Evolutionary conservation across 2,329 filamentous ascomycete species (phyloP).

Genomic region (Hymenoscyphus linearis): DNA sequence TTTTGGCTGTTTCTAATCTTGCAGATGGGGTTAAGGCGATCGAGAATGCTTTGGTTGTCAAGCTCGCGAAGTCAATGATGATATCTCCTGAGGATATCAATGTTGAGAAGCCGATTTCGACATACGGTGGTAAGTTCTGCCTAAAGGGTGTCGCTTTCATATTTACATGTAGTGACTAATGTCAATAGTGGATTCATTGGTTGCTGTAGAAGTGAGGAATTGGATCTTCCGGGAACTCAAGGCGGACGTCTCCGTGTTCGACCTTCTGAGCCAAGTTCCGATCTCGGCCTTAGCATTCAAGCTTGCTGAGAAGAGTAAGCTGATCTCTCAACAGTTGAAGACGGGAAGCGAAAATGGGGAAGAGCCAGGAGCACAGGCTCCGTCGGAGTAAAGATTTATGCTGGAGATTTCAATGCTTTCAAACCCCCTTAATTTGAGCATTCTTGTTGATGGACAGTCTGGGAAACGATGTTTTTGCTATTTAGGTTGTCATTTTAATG

Average conservation of each 20-base stretch:
- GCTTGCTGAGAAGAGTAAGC: background rate
- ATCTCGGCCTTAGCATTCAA: conserved; percentile 2
- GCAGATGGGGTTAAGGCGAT: background rate
- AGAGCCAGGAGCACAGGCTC: too few species aligned
- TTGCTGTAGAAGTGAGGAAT: conserved; percentile 45
- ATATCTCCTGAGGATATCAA: conserved; percentile 25
- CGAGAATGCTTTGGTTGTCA: background rate
- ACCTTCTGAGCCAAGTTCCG: conserved; percentile 2
- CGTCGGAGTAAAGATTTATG: background rate
- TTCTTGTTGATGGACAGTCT: too few species aligned
- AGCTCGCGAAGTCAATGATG: conserved; percentile 25
- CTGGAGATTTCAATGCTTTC: too few species aligned
- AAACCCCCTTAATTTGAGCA: too few species aligned
- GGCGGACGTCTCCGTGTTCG: conserved; percentile 32
- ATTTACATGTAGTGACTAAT: background rate
- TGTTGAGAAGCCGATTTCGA: conserved; percentile 22
- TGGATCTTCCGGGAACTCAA: conserved; percentile 41
- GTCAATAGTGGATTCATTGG: conserved; percentile 41
- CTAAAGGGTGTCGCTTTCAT: background rate
- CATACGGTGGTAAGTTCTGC: conserved; percentile 31
- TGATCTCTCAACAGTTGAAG: too few species aligned
- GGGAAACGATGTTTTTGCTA: too few species aligned
- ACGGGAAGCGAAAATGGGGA: too few species aligned
- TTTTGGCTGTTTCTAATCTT: background rate
- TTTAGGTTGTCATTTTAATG: too few species aligned